These are phyloP conservation scores for Aspergillus hancockii DNA, from an alignment of 495 filamentous ascomycete genomes.

Conservation along the genomic window DNA sequence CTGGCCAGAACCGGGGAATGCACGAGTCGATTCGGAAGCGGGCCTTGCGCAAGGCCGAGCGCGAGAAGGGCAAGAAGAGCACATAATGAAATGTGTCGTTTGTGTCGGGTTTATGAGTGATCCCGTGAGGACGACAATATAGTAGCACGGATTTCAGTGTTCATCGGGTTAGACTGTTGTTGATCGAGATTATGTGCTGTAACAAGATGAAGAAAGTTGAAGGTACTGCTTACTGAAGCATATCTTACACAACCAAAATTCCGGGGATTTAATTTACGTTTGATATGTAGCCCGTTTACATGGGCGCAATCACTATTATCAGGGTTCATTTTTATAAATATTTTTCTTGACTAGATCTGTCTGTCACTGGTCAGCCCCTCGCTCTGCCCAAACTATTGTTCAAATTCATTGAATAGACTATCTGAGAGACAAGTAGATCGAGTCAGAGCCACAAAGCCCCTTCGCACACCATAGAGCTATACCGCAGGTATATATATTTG, in stretches of 20 bases:
- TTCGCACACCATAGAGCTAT: no score
- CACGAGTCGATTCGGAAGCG: conserved; percentile 84
- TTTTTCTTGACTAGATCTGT: not conserved
- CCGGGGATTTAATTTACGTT: not conserved
- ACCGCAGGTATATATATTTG: no score
- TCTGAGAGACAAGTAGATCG: no score
- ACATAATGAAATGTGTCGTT: conserved; percentile 23
- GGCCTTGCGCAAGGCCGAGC: conserved; percentile 84
- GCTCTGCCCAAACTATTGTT: not conserved
- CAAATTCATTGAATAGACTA: no score
- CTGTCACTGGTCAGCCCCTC: not conserved
- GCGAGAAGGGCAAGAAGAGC: conserved; percentile 61
- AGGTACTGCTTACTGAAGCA: not conserved
- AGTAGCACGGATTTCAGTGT: not conserved
- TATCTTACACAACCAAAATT: not conserved
- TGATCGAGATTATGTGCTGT: not conserved
- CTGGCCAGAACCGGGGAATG: conserved; percentile 73
- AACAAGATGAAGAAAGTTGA: not conserved
- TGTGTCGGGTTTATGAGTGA: not conserved
- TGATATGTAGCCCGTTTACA: not conserved
- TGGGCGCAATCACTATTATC: not conserved
- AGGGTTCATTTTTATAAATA: not conserved
- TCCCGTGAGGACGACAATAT: not conserved
- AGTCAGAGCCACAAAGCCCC: no score
- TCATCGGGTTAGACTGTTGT: not conserved